Evolutionary conservation across 2,329 filamentous ascomycete species (phyloP).

Genomic region (Didymella exigua): DNA sequence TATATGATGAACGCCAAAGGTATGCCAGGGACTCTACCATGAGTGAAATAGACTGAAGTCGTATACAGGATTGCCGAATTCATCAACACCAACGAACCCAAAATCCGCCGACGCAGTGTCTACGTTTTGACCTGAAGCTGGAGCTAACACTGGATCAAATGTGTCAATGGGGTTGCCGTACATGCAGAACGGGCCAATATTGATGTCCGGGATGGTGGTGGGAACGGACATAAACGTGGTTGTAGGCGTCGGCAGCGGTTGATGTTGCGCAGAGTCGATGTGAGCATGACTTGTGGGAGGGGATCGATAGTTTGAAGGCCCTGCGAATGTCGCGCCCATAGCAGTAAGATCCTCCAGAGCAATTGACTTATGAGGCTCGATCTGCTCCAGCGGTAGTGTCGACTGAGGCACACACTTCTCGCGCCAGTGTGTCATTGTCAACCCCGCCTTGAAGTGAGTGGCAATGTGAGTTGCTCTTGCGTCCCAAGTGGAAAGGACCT

Average conservation of each 20-base stretch:
- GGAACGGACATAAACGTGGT: background rate
- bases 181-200: background rate
- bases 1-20: slow-evolving; percentile 1
- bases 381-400: background rate
- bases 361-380: background rate
- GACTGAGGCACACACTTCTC: background rate
- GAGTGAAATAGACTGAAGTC: background rate
- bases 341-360: background rate
- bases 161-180: slow-evolving; percentile 2
- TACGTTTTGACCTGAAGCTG: background rate
- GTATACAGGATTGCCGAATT: background rate
- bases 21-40: background rate
- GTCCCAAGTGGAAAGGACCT: slow-evolving; percentile 35
- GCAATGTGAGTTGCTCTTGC: slow-evolving; percentile 41
- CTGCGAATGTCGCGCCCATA: slow-evolving; percentile 5
- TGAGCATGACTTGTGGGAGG: background rate
- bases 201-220: background rate
- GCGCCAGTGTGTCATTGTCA: slow-evolving; percentile 38
- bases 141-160: background rate
- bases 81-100: background rate
- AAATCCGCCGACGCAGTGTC: background rate
- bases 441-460: slow-evolving; percentile 41
- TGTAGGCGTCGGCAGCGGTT: background rate
- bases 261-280: background rate
- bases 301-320: background rate